Percentiles rank a stretch among this genome's conserved stretches.
Conservation (phyloP, 2,329 filamentous ascomycete species). For the Botrytis elliptica region DNA sequence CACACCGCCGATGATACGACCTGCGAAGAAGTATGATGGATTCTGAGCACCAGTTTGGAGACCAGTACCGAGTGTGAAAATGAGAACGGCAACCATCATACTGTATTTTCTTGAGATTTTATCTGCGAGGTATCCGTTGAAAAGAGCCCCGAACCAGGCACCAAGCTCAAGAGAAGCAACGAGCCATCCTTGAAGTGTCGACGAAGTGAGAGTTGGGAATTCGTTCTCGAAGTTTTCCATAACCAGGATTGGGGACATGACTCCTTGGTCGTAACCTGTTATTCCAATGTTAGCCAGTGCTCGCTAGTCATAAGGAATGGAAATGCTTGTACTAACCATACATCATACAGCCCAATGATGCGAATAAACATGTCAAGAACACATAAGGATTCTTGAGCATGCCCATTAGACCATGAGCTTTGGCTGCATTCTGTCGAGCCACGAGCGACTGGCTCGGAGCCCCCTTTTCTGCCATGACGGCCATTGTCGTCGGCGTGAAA, state of each 20-base stretch:
- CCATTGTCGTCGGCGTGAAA: conserved; percentile 1
- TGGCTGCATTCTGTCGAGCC: conserved; percentile 42
- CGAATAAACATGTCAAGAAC: conserved; percentile 42
- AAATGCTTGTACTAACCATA: conserved; percentile 29
- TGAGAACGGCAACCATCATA: conserved; percentile 49
- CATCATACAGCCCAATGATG: conserved; percentile 35
- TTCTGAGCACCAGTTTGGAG: conserved; percentile 44
- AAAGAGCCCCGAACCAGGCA: conserved; percentile 38
- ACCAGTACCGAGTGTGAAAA: conserved; percentile 52
- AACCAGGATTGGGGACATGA: conserved; percentile 40
- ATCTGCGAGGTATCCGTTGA: conserved; percentile 44
- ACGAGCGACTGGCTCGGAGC: conserved; percentile 41
- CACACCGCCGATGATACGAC: conserved; percentile 49
- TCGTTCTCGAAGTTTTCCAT: conserved; percentile 42
- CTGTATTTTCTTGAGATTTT: conserved; percentile 52
- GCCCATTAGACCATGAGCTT: conserved; percentile 42
- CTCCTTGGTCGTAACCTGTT: conserved; percentile 39
- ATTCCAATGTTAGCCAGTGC: neutral
- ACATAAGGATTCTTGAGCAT: conserved; percentile 45
- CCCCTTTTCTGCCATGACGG: conserved; percentile 1
- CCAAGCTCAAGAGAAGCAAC: conserved; percentile 41
- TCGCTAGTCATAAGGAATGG: neutral
- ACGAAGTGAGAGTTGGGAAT: conserved; percentile 39
- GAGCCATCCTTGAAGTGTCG: conserved; percentile 40
- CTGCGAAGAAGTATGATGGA: conserved; percentile 54